A percentile compares a stretch with the other conserved stretches of the same genome.
Conservation (phyloP, 2,329 filamentous ascomycete species). For the Aspergillus arachidicola region DNA sequence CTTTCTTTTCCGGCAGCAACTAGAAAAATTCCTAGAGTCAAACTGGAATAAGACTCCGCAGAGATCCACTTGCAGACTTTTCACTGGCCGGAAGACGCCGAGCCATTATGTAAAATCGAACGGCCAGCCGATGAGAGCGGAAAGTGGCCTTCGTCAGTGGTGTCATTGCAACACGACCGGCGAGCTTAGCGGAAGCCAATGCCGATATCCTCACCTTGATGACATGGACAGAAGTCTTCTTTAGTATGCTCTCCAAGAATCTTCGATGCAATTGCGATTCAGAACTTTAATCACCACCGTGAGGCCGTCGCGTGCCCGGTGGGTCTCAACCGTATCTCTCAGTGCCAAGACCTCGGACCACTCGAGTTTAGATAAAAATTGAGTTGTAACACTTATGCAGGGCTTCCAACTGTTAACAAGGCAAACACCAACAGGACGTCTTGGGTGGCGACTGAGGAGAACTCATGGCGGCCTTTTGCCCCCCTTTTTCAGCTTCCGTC, state of each 20-base stretch:
- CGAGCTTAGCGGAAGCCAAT: neutral
- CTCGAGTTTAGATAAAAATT: neutral
- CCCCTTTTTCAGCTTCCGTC: neutral
- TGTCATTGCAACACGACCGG: neutral
- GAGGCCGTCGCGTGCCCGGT: neutral
- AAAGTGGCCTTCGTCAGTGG: neutral
- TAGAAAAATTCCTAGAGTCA: neutral
- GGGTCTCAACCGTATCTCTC: neutral
- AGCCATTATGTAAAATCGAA: neutral
- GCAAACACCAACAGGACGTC: neutral
- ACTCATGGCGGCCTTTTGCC: neutral
- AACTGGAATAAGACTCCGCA: neutral
- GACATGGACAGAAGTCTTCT: neutral
- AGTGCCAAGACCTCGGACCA: neutral
- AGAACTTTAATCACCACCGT: neutral
- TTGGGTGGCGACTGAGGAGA: neutral
- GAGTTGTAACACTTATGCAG: neutral
- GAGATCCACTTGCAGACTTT: neutral
- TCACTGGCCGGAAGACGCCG: neutral
- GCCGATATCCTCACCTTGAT: neutral
- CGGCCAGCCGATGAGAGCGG: neutral
- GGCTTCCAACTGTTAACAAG: neutral
- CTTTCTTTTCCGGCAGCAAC: conserved; percentile 15
- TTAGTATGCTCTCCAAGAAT: neutral
- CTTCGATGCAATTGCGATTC: neutral